Conservation (phyloP, 805 yeast species). For the Cyberlindnera petersonii region DNA sequence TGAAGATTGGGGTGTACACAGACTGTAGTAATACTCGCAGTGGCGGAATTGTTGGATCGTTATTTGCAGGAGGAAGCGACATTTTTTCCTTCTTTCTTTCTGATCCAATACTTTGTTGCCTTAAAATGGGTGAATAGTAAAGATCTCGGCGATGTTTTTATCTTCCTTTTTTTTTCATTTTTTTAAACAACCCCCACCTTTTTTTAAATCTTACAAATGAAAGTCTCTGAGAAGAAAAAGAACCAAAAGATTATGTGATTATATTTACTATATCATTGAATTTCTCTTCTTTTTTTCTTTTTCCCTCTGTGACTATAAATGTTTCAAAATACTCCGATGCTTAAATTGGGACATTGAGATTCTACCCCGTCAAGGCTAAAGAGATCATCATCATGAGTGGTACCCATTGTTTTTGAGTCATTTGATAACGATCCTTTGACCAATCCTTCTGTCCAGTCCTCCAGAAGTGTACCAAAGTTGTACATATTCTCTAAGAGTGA, state of each 20-base stretch:
- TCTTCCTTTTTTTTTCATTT: conserved; percentile 1
- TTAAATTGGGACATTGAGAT: conserved; percentile 7
- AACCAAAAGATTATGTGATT: too few relatives aligned
- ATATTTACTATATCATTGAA: too few relatives aligned
- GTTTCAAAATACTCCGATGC: conserved; percentile 7
- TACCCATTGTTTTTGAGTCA: conserved; percentile 10
- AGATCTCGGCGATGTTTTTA: background rate
- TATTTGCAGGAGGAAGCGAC: conserved; percentile 19
- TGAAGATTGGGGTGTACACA: conserved; percentile 14
- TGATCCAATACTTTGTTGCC: too few relatives aligned
- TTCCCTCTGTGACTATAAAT: too few relatives aligned
- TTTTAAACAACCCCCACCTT: too few relatives aligned
- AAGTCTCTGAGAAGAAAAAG: too few relatives aligned
- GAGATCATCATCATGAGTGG: conserved; percentile 6
- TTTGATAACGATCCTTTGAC: conserved; percentile 2
- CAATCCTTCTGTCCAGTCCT: conserved; percentile 16
- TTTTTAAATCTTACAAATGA: background rate
- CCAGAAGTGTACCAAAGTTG: conserved; percentile 4
- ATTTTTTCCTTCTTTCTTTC: conserved; percentile 1
- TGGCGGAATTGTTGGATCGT: conserved; percentile 11
- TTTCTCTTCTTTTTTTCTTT: too few relatives aligned
- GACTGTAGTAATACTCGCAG: conserved; percentile 9
- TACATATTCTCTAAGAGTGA: conserved; percentile 7
- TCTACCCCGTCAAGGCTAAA: conserved; percentile 7
- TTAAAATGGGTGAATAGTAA: too few relatives aligned